A percentile compares a stretch with the other conserved stretches of the same genome.
phyloP scores from a whole-genome alignment of 129 eudicot genomes.

The Arctium lappa region DNA sequence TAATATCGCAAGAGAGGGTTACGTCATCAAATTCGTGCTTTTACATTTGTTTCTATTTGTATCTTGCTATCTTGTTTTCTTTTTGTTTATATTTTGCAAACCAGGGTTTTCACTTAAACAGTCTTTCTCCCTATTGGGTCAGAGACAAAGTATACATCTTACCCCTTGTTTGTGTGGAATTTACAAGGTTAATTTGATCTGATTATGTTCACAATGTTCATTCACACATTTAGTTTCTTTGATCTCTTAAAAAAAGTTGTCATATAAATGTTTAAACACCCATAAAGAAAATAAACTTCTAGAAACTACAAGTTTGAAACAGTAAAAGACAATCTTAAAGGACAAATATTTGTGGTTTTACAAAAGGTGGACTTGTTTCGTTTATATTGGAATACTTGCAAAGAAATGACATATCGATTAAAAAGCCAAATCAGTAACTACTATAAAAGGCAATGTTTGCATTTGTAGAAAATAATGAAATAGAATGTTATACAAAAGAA shows the following conservation, averaged over 20 bases:
- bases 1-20: background rate
- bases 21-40: background rate
- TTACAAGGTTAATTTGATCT: background rate
- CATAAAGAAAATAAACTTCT: background rate
- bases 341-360: background rate
- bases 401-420: background rate
- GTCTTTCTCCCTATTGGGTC: no score
- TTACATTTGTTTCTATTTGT: background rate
- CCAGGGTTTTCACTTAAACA: background rate
- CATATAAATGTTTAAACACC: background rate
- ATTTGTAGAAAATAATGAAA: background rate
- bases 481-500: background rate
- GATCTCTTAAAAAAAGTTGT: background rate
- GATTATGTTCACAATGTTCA: background rate
- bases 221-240: background rate
- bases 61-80: no score
- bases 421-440: background rate
- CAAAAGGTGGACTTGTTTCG: background rate
- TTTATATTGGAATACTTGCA: background rate
- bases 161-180: background rate
- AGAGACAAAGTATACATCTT: no score
- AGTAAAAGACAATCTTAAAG: background rate
- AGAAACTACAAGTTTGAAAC: background rate
- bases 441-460: background rate
- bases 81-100: background rate